Percentiles rank a stretch among this genome's conserved stretches.
Conservation (phyloP, 2,329 filamentous ascomycete genomes). For the Cytospora paraplurivora region DNA sequence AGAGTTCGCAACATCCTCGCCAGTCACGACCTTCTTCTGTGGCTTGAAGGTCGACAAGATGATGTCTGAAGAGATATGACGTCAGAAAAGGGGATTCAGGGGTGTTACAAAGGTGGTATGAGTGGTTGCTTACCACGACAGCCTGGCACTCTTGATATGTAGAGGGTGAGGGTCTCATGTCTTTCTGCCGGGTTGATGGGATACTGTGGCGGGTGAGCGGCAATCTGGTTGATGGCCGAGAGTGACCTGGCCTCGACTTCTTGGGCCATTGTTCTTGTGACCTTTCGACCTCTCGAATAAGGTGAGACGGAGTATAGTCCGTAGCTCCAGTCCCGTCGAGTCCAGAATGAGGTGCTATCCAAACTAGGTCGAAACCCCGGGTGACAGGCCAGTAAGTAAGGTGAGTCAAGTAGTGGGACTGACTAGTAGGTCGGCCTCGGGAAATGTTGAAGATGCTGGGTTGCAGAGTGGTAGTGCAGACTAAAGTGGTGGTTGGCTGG, state of each 20-base stretch:
- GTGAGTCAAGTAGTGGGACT: background rate
- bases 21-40: constrained; percentile 82
- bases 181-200: constrained; percentile 72
- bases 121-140: constrained; percentile 67
- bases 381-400: too few relatives aligned
- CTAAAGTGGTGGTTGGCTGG: too few relatives aligned
- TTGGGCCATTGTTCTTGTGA: constrained; percentile 31
- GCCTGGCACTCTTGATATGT: constrained; percentile 91
- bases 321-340: background rate
- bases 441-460: background rate
- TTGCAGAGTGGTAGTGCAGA: background rate
- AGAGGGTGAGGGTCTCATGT: constrained; percentile 76
- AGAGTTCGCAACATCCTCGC: constrained; percentile 81
- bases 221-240: constrained; percentile 75
- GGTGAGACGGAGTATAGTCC: background rate
- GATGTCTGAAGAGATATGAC: constrained; percentile 61
- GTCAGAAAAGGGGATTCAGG: constrained; percentile 26
- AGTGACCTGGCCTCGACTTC: constrained; percentile 81
- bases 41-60: constrained; percentile 92
- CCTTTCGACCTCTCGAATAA: too few relatives aligned
- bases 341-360: background rate
- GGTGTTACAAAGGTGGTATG: constrained; percentile 27
- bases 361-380: too few relatives aligned
- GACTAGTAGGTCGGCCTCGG: background rate
- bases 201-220: constrained; percentile 84